Evolutionary conservation across 2,329 filamentous ascomycete species (phyloP).

Genomic region (Aureobasidium melanogenum): DNA sequence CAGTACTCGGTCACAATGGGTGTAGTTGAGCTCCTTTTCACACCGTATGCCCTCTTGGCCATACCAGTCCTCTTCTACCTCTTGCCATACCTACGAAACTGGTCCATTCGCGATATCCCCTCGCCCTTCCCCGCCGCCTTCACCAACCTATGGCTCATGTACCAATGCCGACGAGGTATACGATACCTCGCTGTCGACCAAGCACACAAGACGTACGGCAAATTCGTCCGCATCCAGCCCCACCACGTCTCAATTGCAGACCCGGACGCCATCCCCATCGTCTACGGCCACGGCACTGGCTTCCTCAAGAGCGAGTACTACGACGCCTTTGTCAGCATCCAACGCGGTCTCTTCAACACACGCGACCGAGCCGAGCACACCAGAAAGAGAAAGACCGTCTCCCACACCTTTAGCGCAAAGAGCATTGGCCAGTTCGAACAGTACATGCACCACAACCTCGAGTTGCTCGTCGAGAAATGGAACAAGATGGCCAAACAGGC

Average conservation of each 20-base stretch:
- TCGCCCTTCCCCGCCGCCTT: slow-evolving; percentile 58
- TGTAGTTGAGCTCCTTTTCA: slow-evolving; percentile 32
- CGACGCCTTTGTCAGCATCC: slow-evolving; percentile 83
- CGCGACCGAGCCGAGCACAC: slow-evolving; percentile 72
- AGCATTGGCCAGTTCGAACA: slow-evolving; percentile 78
- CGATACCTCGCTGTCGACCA: slow-evolving; percentile 54
- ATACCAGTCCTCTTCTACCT: slow-evolving; percentile 47
- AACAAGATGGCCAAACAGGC: slow-evolving; percentile 51
- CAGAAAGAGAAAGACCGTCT: slow-evolving; percentile 80
- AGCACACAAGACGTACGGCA: slow-evolving; percentile 65
- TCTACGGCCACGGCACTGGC: slow-evolving; percentile 59
- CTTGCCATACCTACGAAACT: slow-evolving; percentile 52
- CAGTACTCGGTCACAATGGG: slow-evolving; percentile 20
- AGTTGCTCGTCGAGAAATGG: slow-evolving; percentile 64
- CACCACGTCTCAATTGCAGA: slow-evolving; percentile 78
- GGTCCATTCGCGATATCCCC: slow-evolving; percentile 47
- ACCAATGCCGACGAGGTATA: slow-evolving; percentile 51
- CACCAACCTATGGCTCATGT: slow-evolving; percentile 72
- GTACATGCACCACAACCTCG: slow-evolving; percentile 74
- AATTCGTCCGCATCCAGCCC: slow-evolving; percentile 74
- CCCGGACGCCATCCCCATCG: slow-evolving; percentile 61
- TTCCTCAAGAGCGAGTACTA: slow-evolving; percentile 65
- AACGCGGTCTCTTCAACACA: slow-evolving; percentile 81
- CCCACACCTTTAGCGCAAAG: slow-evolving; percentile 79
- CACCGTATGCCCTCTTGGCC: slow-evolving; percentile 40